Evolutionary conservation across 257 asterid genomes (phyloP), one percentile per base, ranked within the genome.

Genomic region (Hygrophila difformis): DNA sequence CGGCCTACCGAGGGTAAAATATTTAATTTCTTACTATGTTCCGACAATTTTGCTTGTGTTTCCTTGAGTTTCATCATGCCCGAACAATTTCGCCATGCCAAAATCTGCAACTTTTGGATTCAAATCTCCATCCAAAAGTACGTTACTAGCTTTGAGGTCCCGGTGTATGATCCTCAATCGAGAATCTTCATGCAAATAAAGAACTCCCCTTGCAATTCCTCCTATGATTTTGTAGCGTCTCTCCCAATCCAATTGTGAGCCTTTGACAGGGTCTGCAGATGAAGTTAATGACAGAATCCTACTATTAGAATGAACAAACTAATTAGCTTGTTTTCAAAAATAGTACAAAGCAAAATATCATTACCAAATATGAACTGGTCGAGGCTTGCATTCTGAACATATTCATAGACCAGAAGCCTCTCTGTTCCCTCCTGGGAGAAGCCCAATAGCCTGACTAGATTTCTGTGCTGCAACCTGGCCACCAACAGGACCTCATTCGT

Each of bases 61-160:
- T 35, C 45, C 78, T 12, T 47, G 67, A 23, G 71, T 69, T 44
- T 76, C 71, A n/a, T 69, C 72, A 3, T 34, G 57, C 11, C 5
- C 42, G 28, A 68, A 76, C 11, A 77, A 13, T 40, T 61, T 66
- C 3, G 83, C 86, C 70, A 71, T 62, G n/a, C 83, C 83, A 58
- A 76, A 79, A 47, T 79, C 91, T 0, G 74, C 59, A 2, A 79
- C 72, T 59, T 76, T 76, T 0, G 82, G 69, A 18, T 71, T 68
- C 81, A 76, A 62, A 0, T 72, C 55, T 8, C 36, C 56, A 22
- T 76, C 83, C 18, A 76, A 3, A 8, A 73, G 74, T 48, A 76
- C 19, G 33, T 76, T 79, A 8, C 72, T 53, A 10, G 42, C 64
- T 56, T 68, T 76, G 1, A 73, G 52, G 31, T 73, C 80, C 1